phyloP scores from a whole-genome alignment of 2,329 filamentous ascomycete genomes.

The Curvularia sp. region DNA sequence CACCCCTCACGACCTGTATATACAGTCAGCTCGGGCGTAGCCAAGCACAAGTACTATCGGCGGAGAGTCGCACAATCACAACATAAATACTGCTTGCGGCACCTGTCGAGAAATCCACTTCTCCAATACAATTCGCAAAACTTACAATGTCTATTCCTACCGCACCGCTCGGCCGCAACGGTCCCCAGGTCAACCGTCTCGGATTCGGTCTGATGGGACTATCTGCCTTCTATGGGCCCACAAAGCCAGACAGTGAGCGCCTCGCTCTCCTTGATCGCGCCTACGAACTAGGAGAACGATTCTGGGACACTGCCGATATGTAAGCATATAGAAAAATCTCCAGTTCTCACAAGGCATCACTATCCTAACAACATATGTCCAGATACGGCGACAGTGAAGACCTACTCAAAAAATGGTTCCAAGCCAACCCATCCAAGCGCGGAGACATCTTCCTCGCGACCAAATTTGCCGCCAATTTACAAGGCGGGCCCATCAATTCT shows the following conservation, averaged over 20 bases:
- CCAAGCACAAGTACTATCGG: neutral
- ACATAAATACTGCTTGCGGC: neutral
- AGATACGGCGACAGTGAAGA: constrained; percentile 46
- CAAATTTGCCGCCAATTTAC: constrained; percentile 54
- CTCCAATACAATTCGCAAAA: neutral
- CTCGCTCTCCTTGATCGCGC: constrained; percentile 60
- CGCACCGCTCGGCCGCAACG: constrained; percentile 60
- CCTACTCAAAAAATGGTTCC: constrained; percentile 47
- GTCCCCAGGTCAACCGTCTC: constrained; percentile 58
- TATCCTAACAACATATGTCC: neutral
- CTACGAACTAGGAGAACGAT: constrained; percentile 58
- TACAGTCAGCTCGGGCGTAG: neutral
- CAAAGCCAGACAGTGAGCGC: constrained; percentile 59
- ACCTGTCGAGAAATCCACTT: neutral
- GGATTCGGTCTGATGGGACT: constrained; percentile 64
- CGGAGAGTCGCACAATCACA: neutral
- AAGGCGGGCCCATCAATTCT: constrained; percentile 43
- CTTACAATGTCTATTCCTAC: constrained; percentile 49
- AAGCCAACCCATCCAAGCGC: constrained; percentile 47
- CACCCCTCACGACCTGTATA: neutral
- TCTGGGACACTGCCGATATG: constrained; percentile 39
- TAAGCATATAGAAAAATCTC: constrained; percentile 15
- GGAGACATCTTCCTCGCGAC: constrained; percentile 58
- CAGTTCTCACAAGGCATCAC: constrained; percentile 5
- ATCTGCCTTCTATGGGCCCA: constrained; percentile 55